Base-by-base conservation (phyloP, 164 flowering plant genomes). In the Magnolia sinica region DNA sequence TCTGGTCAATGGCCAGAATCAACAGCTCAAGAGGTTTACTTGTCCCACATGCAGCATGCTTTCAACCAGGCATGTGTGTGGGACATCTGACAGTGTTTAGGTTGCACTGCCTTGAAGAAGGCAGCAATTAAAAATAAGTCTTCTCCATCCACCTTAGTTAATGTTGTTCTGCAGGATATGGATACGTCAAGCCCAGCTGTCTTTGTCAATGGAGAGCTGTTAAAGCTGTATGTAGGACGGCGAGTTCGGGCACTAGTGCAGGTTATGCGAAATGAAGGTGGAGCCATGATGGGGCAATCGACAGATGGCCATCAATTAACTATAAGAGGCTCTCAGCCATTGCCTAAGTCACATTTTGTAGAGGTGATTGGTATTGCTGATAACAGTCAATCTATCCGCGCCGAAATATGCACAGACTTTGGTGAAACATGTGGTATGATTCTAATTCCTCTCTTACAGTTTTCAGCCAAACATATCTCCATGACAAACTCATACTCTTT, bases 301-400 rank as follows among this genome's bases (percentile, higher is more conserved):
- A 85, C 96, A 1, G 99, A 96, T 83, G 96, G 87, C 0, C 86
- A 80, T 37, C 92, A 91, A 80, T 13, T 94, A 19, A 75, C 83
- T 31, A 82, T 92, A 27, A 91, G 87, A 77, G 95, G 94, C 19
- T 71, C 84, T 19, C 89, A 79, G 14, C 77, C 89, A 3, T 66
- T 20, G 8, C 82, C 88, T 64, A 86, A 85, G n/a, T 81, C 94
- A 2, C 87, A 73, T 27, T 96, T 80, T 83, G 90, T 96, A 49
- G 99, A 96, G 83, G 98, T 94, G 45, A 92, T 94, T 82, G 98
- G 98, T 64, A 85, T 95, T 78, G 98, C 95, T 61, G 98, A 94
- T n/a, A 79, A 81, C 81, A 86, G 86, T 55, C 90, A 88, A 73
- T 88, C 97, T 75, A 92, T 94, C 79, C 84, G 82, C 65, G 96